Percentiles rank a stretch among this genome's conserved stretches.
phyloP scores from a whole-genome alignment of 2,329 filamentous ascomycete genomes.

The Grosmannia huntii region DNA sequence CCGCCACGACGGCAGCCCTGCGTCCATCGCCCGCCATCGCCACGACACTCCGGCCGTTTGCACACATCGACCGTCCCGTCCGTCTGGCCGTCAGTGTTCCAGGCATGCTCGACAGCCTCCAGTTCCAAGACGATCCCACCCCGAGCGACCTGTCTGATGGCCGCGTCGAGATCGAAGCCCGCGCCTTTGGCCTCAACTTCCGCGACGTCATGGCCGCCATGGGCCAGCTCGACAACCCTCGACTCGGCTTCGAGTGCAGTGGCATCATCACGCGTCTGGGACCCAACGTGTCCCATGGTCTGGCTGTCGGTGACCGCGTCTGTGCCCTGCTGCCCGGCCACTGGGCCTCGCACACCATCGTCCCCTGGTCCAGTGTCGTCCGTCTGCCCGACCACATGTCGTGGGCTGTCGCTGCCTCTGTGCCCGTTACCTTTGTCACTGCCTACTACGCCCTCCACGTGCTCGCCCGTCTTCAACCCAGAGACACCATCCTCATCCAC shows the following conservation, averaged over 20 bases:
- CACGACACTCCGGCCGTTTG: slow-evolving; percentile 1
- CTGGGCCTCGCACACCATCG: neutral
- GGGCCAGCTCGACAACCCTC: slow-evolving; percentile 8
- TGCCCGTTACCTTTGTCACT: slow-evolving; percentile 28
- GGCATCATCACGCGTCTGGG: slow-evolving; percentile 13
- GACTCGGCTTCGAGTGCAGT: slow-evolving; percentile 18
- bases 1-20: slow-evolving; percentile 26
- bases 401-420: slow-evolving; percentile 15
- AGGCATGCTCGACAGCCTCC: slow-evolving; percentile 17
- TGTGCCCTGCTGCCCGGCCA: neutral
- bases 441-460: slow-evolving; percentile 27
- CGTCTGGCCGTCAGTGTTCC: slow-evolving; percentile 10
- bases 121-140: slow-evolving; percentile 13
- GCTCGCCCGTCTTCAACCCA: slow-evolving; percentile 23
- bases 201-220: slow-evolving; percentile 21
- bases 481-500: slow-evolving; percentile 28
- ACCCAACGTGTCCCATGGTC: slow-evolving; percentile 7
- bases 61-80: slow-evolving; percentile 6
- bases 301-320: slow-evolving; percentile 22
- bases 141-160: neutral
- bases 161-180: slow-evolving; percentile 18
- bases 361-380: neutral
- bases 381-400: neutral
- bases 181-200: slow-evolving; percentile 22
- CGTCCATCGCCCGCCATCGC: neutral